phyloP scores from a whole-genome alignment of 306 rosid species.

The Chamaecrista fasciculata region DNA sequence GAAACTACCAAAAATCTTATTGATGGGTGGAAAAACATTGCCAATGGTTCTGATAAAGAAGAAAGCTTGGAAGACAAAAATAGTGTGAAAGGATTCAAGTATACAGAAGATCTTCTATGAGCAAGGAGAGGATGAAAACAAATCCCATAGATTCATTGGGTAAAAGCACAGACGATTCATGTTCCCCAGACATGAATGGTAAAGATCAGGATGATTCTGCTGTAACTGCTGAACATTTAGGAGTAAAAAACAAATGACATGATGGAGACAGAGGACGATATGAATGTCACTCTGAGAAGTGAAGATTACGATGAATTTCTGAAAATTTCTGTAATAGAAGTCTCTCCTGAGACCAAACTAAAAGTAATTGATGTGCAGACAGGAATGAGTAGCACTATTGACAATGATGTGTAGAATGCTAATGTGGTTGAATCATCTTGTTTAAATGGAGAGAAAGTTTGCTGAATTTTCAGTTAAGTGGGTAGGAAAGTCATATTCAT shows the following conservation, averaged over 20 bases:
- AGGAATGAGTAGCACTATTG: slow-evolving; percentile 41
- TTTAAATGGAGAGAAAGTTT: slow-evolving; percentile 44
- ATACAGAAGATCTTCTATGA: slow-evolving; percentile 66
- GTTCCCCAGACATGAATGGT: slow-evolving; percentile 35
- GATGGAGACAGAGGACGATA: slow-evolving; percentile 39
- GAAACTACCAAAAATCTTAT: slow-evolving; percentile 44
- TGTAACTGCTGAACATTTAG: slow-evolving; percentile 22
- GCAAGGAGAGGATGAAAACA: slow-evolving; percentile 67
- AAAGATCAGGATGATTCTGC: slow-evolving; percentile 30
- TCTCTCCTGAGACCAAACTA: slow-evolving; percentile 44
- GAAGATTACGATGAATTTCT: slow-evolving; percentile 42
- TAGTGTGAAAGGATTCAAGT: slow-evolving; percentile 55
- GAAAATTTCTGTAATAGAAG: slow-evolving; percentile 41
- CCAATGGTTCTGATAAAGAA: slow-evolving; percentile 48
- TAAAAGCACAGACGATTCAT: slow-evolving; percentile 42
- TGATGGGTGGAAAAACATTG: slow-evolving; percentile 46
- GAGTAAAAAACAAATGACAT: slow-evolving; percentile 44
- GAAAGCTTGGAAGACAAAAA: slow-evolving; percentile 44
- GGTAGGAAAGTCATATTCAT: slow-evolving; percentile 96
- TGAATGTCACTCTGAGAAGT: slow-evolving; percentile 38
- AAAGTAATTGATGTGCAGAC: slow-evolving; percentile 45
- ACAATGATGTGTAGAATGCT: slow-evolving; percentile 53
- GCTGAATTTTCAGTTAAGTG: slow-evolving; percentile 87
- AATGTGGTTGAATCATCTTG: slow-evolving; percentile 45
- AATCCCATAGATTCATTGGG: slow-evolving; percentile 38